These are phyloP conservation scores for Omphalotus guepiniiformis DNA, from an alignment of 768 basidiomycete genomes.

Conservation along the genomic window DNA sequence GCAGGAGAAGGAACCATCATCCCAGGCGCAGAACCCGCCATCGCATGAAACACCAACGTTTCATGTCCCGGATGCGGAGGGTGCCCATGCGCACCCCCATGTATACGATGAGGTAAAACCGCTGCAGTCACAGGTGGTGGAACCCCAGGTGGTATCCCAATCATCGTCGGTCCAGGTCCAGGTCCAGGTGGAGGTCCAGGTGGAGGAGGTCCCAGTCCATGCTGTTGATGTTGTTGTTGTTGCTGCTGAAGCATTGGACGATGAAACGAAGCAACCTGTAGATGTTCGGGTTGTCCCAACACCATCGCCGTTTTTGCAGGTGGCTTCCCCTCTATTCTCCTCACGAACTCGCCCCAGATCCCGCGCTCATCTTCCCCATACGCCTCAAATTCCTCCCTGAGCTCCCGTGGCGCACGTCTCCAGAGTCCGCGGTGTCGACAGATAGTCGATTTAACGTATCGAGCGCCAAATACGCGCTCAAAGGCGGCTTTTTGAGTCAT, in stretches of 20 bases:
- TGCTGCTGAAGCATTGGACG: not conserved
- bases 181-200: too few relatives aligned
- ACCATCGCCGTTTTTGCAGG: conserved; percentile 20
- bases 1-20: not conserved
- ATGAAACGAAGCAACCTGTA: not conserved
- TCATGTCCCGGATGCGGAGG: not conserved
- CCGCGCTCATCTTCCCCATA: conserved; percentile 56
- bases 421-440: conserved; percentile 70
- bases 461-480: conserved; percentile 64
- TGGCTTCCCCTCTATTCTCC: conserved; percentile 51
- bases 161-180: too few relatives aligned
- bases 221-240: too few relatives aligned
- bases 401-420: conserved; percentile 45
- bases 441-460: conserved; percentile 72
- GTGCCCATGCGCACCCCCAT: not conserved
- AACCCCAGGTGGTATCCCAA: too few relatives aligned
- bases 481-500: conserved; percentile 66
- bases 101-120: too few relatives aligned
- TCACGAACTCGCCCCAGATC: conserved; percentile 68
- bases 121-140: too few relatives aligned
- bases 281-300: not conserved
- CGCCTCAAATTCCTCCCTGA: conserved; percentile 49
- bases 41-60: not conserved
- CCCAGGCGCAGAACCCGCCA: not conserved
- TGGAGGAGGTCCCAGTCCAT: too few relatives aligned